A percentile compares a stretch with the other conserved stretches of the same genome.
These are phyloP conservation scores for Parathielavia hyrcaniae DNA, from an alignment of 495 filamentous ascomycete species.

Conservation along the genomic window DNA sequence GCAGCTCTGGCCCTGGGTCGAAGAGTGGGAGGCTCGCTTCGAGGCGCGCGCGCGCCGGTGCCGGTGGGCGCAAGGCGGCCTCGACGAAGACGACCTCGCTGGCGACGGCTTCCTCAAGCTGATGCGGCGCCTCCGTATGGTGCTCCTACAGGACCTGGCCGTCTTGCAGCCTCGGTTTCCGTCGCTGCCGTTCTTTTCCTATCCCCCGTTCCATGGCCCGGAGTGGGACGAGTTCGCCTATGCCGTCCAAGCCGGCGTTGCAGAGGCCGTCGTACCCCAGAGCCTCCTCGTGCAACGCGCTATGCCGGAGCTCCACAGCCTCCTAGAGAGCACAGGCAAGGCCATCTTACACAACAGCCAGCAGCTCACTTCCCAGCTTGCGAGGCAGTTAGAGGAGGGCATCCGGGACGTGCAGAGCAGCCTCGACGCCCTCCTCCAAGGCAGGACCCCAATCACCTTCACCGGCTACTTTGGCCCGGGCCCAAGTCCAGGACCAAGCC, in stretches of 20 bases:
- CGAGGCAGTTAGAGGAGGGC: not conserved
- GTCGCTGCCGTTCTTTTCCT: not conserved
- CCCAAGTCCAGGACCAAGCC: not conserved
- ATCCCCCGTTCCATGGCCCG: not conserved
- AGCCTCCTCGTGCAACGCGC: not conserved
- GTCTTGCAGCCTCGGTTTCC: not conserved
- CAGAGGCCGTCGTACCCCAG: no score
- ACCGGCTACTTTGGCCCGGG: not conserved
- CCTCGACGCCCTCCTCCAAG: not conserved
- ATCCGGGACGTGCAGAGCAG: not conserved
- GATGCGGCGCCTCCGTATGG: not conserved
- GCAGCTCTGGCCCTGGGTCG: not conserved
- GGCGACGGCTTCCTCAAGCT: not conserved
- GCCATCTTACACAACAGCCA: not conserved
- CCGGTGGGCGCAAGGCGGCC: not conserved
- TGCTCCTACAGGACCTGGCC: not conserved
- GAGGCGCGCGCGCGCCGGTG: not conserved
- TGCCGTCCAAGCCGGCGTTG: not conserved
- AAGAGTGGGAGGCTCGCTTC: constrained; percentile 4
- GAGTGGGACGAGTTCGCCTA: not conserved
- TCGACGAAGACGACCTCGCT: not conserved
- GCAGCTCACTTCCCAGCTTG: not conserved
- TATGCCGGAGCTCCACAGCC: not conserved
- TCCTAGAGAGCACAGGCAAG: not conserved
- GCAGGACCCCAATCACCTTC: not conserved